Evolutionary conservation across 371 early-diverging fungal species (phyloP), one percentile per base, ranked within the genome.

Genomic region (Rhizomucor miehei): DNA sequence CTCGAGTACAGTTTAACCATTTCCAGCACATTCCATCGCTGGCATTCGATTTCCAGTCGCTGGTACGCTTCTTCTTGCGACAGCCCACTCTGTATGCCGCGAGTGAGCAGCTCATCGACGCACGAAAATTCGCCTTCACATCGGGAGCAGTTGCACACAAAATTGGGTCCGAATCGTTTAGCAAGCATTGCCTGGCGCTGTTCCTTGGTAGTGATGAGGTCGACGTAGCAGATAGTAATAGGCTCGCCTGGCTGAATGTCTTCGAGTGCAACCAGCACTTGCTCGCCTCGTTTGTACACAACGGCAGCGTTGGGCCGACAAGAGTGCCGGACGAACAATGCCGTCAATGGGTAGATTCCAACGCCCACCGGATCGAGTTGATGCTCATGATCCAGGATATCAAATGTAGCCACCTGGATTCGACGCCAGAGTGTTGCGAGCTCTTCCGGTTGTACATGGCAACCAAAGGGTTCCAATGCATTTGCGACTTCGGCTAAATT

Each of bases 221-320:
- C 92, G 13, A 86, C 77, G 67, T 94, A 94, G 2, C 87, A 66
- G 5, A 93, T 78, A 1, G 81, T 81, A 12, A 94, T 65, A 40
- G 90, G 87, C 36, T 90, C 85, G 3, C 90, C 92, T 0, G 60
- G 58, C 1, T 47, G 37, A 25, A 94, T 82, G 46, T 84, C 80
- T 20, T 80, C 71, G 10, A 90, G 54, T 3, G 89, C 81, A 16
- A 83, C 71, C 36, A 85, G 56, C 49, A 74, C 70, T 21, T 77
- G 69, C 6, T 68, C 73, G 0, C 61, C 72, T 20, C 55, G 59
- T 29, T 71, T 75, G 49, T 81, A 85, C 37, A 80, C 69, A 12
- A 87, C 79, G 19, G 79, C 79, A 17, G 85, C 76, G 51, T 92
- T 94, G 13, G 94, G 95, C 10, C 73, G 67, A 62, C 95, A 95